Base-by-base conservation (phyloP, 805 yeast species). In the Sugiyamaella marilandica region DNA sequence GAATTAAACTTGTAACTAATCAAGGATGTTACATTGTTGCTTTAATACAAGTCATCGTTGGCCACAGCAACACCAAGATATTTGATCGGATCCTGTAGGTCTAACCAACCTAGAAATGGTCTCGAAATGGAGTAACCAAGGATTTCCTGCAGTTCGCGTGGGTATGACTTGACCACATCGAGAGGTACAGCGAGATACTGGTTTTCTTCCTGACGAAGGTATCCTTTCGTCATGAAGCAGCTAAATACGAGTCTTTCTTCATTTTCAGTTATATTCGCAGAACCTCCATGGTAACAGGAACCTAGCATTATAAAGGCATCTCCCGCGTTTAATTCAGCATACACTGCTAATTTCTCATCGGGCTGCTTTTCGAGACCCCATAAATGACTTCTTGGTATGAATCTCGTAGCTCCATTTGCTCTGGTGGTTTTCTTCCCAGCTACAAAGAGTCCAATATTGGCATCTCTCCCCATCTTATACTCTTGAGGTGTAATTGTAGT, bases 321-420 rank as follows among this genome's bases (percentile, higher is more conserved):
- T 24, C 70, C 70, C 13, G 55, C 55, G 13, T 64, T 56, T 33
- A 66, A 35, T 51, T 62, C 66, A 1, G 64, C 66, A 19, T 62
- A 59, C 13, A 52, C 44, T 2, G 53, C 47, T 36, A 59, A 57
- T n/a, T 62, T 63, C 31, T 64, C 60, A 21, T 51, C 47, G n/a
- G 69, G 68, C 8, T 56, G 50, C 51, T 61, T 57, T 26, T 54
- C 59, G 48, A 58, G 59, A 26, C 60, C 68, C 70, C 69, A 66
- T 14, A 64, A 53, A 49, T 66, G 70, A 11, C 68, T 64, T 1
- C 69, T 68, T 11, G 69, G 68, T 50, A 66, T 62, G 13, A 64
- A 53, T 39, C 68, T 54, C 2, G 70, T 66, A n/a, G 68, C 70
- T 13, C 70, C 70, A 49, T 66, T 66, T 26, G 41, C 65, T 43